Base-by-base conservation (phyloP, 2,329 filamentous ascomycete genomes). In the Claviceps pusilla region DNA sequence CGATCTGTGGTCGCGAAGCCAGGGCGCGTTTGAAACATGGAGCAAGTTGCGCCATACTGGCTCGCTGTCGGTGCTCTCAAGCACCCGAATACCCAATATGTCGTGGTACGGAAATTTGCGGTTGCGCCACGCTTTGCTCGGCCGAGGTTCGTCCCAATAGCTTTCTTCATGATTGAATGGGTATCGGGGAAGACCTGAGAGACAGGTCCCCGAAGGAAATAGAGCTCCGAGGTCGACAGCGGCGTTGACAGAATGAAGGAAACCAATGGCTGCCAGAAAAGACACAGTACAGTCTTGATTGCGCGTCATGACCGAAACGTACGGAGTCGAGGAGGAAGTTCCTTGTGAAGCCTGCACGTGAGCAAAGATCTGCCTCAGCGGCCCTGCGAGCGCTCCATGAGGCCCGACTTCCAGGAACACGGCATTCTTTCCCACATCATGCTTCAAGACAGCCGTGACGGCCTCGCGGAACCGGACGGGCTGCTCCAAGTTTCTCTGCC, bases 1-100 rank as follows among this genome's bases (percentile, higher is more conserved):
- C 63, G 74, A 69, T 9, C 61, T 56, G 63, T 75, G 74, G 54
- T 74, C 71, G n/a, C 71, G 62, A 0, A 73, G 63, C 53, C 75
- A 76, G 16, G 75, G 65, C 2, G 39, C 54, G 24, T 61, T 39
- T 1, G 58, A 55, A 0, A 63, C 1, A 6, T 54, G 53, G 4
- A 65, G 48, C 1, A 61, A 1, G n/a, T 65, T 64, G 0, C 62
- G 50, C 56, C 57, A 66, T 1, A n/a, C 10, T 0, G 63, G 59
- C 3, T 60, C 57, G 1, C 54, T 11, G 1, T 54, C 54, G 2
- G 54, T 57, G 37, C 49, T 58, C 29, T 63, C 64, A 0, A 51
- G 19, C 1, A 53, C 42, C 4, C 55, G 41, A 1, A 39, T 33
- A 4, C 64, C 64, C 0, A 65, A 54, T 1, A 66, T 59, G 9